These are phyloP conservation scores for Berberis vulgaris DNA, from an alignment of 164 flowering plant species.

Conservation along the genomic window DNA sequence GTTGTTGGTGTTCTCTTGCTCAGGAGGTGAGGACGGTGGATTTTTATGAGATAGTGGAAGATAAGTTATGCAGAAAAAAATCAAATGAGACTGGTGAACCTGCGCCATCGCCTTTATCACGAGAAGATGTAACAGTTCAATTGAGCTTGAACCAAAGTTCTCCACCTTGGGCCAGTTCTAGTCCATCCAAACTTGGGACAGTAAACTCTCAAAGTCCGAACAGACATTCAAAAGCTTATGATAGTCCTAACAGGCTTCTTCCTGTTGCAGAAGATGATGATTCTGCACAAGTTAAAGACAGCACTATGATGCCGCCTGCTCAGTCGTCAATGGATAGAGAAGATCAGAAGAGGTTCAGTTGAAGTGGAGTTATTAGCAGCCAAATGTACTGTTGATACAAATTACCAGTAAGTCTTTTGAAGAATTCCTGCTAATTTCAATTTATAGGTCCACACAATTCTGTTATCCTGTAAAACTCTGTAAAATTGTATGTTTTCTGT, in stretches of 20 bases:
- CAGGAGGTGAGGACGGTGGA: conserved; percentile 88
- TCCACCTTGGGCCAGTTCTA: conserved; percentile 13
- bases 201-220: conserved; percentile 14
- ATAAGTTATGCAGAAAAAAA: conserved; percentile 40
- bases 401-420: too few species aligned
- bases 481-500: too few species aligned
- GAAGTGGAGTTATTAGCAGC: background rate
- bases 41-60: conserved; percentile 68
- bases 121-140: conserved; percentile 26
- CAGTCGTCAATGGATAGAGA: conserved; percentile 29
- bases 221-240: conserved; percentile 10
- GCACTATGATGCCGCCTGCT: conserved; percentile 38
- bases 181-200: conserved; percentile 9
- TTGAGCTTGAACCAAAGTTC: conserved; percentile 17
- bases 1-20: conserved; percentile 94
- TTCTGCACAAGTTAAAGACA: conserved; percentile 9
- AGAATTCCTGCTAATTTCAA: too few species aligned
- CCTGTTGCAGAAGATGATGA: conserved; percentile 25
- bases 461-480: too few species aligned
- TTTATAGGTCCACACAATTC: too few species aligned
- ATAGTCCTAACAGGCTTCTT: conserved; percentile 15
- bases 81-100: conserved; percentile 7
- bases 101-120: conserved; percentile 31
- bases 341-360: conserved; percentile 4
- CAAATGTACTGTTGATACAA: too few species aligned